A percentile compares a stretch with the other conserved stretches of the same genome.
phyloP scores from a whole-genome alignment of 1,284 basidiomycete species.

The Neotropicomus parvogracilis region DNA sequence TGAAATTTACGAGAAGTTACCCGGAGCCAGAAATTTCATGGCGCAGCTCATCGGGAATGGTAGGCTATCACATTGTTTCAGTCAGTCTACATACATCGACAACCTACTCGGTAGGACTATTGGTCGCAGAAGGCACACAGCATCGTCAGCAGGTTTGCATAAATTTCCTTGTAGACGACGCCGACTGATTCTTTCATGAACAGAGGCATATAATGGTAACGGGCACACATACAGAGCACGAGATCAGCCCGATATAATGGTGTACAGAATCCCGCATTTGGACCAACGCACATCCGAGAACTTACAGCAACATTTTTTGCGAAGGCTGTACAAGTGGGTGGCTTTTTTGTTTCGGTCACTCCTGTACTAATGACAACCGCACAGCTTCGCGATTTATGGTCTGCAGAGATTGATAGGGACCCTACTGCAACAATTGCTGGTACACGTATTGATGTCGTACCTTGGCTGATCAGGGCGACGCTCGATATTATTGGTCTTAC shows the following conservation, averaged over 20 bases:
- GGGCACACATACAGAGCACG: background rate
- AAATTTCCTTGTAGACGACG: background rate
- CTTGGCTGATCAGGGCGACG: slow-evolving; percentile 55
- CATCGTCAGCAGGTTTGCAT: slow-evolving; percentile 28
- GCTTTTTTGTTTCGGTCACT: background rate
- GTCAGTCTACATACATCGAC: background rate
- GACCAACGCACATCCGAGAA: slow-evolving; percentile 49
- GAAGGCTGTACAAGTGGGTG: slow-evolving; percentile 47
- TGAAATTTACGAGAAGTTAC: slow-evolving; percentile 34
- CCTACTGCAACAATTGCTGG: slow-evolving; percentile 11
- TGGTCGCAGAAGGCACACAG: slow-evolving; percentile 20
- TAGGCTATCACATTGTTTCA: background rate
- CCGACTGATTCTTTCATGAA: slow-evolving; percentile 1
- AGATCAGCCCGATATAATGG: background rate
- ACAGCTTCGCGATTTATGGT: slow-evolving; percentile 49
- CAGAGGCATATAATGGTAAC: slow-evolving; percentile 25
- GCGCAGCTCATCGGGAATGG: slow-evolving; percentile 31
- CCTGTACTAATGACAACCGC: background rate
- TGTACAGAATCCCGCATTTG: slow-evolving; percentile 57
- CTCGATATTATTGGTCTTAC: slow-evolving; percentile 69
- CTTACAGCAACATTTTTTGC: slow-evolving; percentile 52
- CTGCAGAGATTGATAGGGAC: slow-evolving; percentile 29
- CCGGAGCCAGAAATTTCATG: slow-evolving; percentile 20
- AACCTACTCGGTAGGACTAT: slow-evolving; percentile 9
- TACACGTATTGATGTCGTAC: slow-evolving; percentile 44